Percentiles rank a stretch among this genome's conserved stretches.
phyloP scores from a whole-genome alignment of 108 stramenopile species.

The Seminavis robusta region DNA sequence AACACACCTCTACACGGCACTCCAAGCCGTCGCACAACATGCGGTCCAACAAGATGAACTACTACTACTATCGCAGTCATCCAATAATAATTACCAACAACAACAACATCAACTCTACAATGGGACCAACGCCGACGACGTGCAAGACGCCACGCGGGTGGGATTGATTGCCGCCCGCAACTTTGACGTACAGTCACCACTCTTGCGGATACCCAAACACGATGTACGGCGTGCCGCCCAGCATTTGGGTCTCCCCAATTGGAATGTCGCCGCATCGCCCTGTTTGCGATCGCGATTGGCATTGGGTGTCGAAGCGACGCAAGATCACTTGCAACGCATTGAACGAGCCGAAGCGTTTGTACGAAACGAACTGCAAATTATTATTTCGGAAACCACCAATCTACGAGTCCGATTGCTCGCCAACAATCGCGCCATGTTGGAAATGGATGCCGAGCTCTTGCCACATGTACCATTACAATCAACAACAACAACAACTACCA shows the following conservation, averaged over 20 bases:
- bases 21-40: conserved; percentile 52
- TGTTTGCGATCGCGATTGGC: conserved; percentile 90
- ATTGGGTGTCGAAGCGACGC: conserved; percentile 81
- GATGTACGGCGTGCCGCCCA: conserved; percentile 68
- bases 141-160: conserved; percentile 79
- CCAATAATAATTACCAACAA: background rate
- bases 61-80: background rate
- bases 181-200: conserved; percentile 77
- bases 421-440: conserved; percentile 65
- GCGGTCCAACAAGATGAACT: conserved; percentile 1
- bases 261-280: conserved; percentile 90
- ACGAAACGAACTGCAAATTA: conserved; percentile 18
- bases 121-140: conserved; percentile 92
- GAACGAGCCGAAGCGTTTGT: conserved; percentile 72
- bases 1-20: conserved; percentile 86
- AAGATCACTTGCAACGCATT: conserved; percentile 63
- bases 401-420: conserved; percentile 65
- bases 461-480: background rate
- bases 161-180: conserved; percentile 73
- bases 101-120: conserved; percentile 72
- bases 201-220: conserved; percentile 65
- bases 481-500: background rate
- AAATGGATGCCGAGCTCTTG: conserved; percentile 44
- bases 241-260: conserved; percentile 81
- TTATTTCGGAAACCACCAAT: conserved; percentile 43